Conservation (phyloP, 192 early-diverging fungal genomes). For the Linnemannia hyalina region DNA sequence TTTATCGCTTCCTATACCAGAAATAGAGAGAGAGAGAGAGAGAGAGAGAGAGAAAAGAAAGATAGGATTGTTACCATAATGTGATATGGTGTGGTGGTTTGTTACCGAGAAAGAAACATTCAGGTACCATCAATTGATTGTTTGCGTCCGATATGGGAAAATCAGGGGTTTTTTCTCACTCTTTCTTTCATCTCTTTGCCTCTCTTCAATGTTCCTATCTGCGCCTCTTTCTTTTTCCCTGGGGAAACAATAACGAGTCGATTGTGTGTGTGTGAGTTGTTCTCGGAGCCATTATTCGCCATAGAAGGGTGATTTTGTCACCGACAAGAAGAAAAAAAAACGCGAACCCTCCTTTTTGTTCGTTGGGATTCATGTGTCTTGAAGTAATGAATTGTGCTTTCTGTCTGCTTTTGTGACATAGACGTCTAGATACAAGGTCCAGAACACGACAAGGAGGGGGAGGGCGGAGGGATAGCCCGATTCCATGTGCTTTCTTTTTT, state of each 20-base stretch:
- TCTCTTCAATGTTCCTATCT: no score
- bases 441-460: no score
- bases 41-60: not conserved
- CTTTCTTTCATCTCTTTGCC: no score
- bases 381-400: not conserved
- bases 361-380: constrained; percentile 1
- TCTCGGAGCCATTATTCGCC: no score
- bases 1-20: not conserved
- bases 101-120: no score
- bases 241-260: no score
- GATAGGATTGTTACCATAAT: not conserved
- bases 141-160: no score
- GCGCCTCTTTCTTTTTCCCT: no score
- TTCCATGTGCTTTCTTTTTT: not conserved
- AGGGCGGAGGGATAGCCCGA: no score
- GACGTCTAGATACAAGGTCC: not conserved
- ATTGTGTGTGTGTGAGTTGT: no score
- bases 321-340: not conserved
- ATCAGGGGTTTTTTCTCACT: no score
- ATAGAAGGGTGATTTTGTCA: not conserved
- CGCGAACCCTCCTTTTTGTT: not conserved
- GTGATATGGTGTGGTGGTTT: not conserved
- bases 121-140: no score
- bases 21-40: not conserved
- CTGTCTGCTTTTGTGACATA: not conserved